These are phyloP conservation scores for Phyllosticta ampelicida DNA, from an alignment of 2,329 filamentous ascomycete species.

Conservation along the genomic window DNA sequence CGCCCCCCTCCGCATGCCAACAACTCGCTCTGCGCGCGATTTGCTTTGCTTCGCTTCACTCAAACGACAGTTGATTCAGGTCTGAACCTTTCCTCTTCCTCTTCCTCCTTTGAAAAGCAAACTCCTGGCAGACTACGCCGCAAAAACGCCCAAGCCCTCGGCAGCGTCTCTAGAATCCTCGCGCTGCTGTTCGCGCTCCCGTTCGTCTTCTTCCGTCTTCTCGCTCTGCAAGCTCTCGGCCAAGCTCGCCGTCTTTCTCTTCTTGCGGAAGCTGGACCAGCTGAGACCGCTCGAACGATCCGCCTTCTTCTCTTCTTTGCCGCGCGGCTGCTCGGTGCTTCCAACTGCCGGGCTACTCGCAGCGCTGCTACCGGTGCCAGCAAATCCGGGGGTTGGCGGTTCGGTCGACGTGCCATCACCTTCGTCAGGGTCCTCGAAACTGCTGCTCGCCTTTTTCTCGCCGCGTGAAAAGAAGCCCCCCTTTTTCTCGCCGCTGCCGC, in stretches of 20 bases:
- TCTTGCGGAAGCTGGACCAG: constrained; percentile 36
- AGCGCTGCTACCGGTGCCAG: constrained; percentile 5
- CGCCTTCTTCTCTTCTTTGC: constrained; percentile 20
- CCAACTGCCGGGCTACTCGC: constrained; percentile 27
- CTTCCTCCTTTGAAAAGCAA: background rate
- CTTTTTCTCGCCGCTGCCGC: constrained; percentile 6
- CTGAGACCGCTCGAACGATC: constrained; percentile 28
- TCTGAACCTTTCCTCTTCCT: background rate
- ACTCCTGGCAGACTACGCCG: background rate
- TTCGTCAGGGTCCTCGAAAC: constrained; percentile 29
- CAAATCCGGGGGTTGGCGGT: constrained; percentile 18
- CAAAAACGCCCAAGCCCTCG: background rate
- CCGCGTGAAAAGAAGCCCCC: constrained; percentile 24
- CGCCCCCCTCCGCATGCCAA: no score
- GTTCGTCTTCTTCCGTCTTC: constrained; percentile 36
- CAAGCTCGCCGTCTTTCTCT: constrained; percentile 18
- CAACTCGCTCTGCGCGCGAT: no score
- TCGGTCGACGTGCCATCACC: constrained; percentile 14
- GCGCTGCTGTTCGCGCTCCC: constrained; percentile 26
- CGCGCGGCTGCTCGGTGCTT: constrained; percentile 11
- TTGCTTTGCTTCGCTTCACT: background rate
- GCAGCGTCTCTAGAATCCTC: background rate
- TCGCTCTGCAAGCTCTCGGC: constrained; percentile 15
- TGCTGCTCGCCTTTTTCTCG: constrained; percentile 25
- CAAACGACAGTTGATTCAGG: background rate